Percentiles rank a stretch among this genome's conserved stretches.
These are phyloP conservation scores for Eucalyptus cloeziana DNA, from an alignment of 345 rosid species.

Conservation along the genomic window DNA sequence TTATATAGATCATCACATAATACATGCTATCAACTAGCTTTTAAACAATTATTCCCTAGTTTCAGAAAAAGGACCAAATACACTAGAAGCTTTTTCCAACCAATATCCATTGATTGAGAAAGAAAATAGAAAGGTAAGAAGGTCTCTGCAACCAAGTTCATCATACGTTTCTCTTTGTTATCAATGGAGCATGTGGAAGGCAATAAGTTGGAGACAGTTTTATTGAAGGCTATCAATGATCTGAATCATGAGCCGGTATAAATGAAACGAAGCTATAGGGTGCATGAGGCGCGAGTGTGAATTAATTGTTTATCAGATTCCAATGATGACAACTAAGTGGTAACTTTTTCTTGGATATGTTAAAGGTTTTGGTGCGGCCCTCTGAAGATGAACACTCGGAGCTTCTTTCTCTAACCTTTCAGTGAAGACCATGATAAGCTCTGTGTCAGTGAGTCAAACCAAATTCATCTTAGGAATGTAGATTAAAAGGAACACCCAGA, in stretches of 20 bases:
- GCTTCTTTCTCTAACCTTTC: background rate
- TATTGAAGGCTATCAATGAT: background rate
- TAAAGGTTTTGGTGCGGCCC: background rate
- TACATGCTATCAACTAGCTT: background rate
- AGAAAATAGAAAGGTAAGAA: background rate
- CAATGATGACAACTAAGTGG: background rate
- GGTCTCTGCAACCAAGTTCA: background rate
- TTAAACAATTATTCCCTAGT: background rate
- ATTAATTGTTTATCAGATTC: background rate
- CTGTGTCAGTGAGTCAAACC: background rate
- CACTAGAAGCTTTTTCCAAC: background rate
- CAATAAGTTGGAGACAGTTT: background rate
- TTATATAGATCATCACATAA: background rate
- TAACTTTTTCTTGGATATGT: background rate
- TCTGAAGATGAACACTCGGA: background rate
- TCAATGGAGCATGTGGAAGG: background rate
- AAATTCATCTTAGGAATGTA: background rate
- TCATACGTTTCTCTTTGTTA: background rate
- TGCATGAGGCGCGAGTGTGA: background rate
- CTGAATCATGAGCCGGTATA: background rate
- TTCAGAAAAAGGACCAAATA: background rate
- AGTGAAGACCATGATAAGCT: background rate
- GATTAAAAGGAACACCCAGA: background rate
- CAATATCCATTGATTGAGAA: background rate
- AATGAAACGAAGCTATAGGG: background rate